These are phyloP conservation scores for Priceomyces carsonii DNA, from an alignment of 805 yeast genomes.

Conservation along the genomic window DNA sequence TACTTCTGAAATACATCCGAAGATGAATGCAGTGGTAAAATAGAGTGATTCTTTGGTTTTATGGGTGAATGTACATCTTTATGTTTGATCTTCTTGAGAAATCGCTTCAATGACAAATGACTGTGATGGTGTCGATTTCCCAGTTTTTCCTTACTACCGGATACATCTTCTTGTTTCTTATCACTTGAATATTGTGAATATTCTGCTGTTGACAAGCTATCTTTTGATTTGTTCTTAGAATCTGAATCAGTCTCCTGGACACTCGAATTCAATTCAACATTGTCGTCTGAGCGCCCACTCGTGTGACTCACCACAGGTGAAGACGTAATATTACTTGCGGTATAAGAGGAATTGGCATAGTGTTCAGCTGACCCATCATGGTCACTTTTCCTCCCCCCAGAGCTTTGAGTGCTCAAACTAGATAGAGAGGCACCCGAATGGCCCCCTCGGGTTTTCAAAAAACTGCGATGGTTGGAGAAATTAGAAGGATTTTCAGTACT, in stretches of 20 bases:
- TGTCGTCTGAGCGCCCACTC: too few species aligned
- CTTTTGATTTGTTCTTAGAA: not conserved
- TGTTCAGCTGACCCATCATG: too few species aligned
- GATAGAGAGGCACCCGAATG: not conserved
- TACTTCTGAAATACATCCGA: conserved; percentile 51
- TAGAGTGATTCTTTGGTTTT: conserved; percentile 7
- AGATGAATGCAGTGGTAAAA: conserved; percentile 17
- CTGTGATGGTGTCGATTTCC: conserved; percentile 15
- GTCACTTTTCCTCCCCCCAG: not conserved
- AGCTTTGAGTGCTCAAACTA: not conserved
- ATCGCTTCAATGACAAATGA: conserved; percentile 46
- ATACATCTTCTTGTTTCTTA: not conserved
- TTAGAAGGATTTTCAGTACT: not conserved
- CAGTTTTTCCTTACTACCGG: too few species aligned
- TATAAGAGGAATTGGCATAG: too few species aligned
- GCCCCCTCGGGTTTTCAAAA: conserved; percentile 1
- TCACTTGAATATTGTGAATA: too few species aligned
- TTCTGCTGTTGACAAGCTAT: not conserved
- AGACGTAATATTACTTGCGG: too few species aligned
- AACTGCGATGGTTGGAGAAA: not conserved
- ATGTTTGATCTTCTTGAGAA: conserved; percentile 49
- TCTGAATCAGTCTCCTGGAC: not conserved
- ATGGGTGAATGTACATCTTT: conserved; percentile 5
- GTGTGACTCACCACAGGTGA: too few species aligned
- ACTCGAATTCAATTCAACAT: not conserved